Conservation (phyloP, 2,329 filamentous ascomycete genomes). For the Cercospora sp. region DNA sequence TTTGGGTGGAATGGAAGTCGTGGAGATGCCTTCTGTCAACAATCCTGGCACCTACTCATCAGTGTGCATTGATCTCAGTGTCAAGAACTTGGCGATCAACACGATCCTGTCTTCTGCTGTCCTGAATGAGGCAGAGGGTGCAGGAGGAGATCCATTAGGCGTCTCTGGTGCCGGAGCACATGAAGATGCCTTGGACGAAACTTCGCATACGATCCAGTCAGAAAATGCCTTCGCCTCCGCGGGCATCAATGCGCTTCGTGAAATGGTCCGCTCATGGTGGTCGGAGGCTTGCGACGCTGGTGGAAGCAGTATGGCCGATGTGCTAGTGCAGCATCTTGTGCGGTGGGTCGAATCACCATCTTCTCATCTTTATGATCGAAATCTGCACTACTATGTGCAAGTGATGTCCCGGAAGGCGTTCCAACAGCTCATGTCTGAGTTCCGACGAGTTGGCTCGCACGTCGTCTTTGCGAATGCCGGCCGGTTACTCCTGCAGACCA, state of each 20-base stretch:
- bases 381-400: conserved; percentile 94
- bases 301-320: conserved; percentile 90
- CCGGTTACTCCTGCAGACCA: conserved; percentile 87
- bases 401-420: conserved; percentile 98
- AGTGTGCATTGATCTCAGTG: conserved; percentile 91
- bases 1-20: conserved; percentile 75
- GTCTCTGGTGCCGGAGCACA: conserved; percentile 72
- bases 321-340: conserved; percentile 95
- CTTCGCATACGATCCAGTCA: conserved; percentile 70
- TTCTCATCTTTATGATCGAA: conserved; percentile 92
- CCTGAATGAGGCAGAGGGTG: conserved; percentile 92
- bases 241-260: conserved; percentile 83
- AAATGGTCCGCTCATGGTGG: conserved; percentile 99
- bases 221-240: conserved; percentile 93
- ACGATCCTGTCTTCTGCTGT: conserved; percentile 95
- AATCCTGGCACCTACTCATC: conserved; percentile 92
- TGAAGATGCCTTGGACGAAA: conserved; percentile 61
- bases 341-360: conserved; percentile 94
- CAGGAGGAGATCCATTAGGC: conserved; percentile 68
- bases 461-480: conserved; percentile 94
- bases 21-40: conserved; percentile 87
- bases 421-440: conserved; percentile 95
- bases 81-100: conserved; percentile 95
- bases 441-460: conserved; percentile 89
- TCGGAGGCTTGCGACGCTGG: conserved; percentile 69